Conservation (phyloP, 2,329 filamentous ascomycete species). For the Paecilomyces variotii region DNA sequence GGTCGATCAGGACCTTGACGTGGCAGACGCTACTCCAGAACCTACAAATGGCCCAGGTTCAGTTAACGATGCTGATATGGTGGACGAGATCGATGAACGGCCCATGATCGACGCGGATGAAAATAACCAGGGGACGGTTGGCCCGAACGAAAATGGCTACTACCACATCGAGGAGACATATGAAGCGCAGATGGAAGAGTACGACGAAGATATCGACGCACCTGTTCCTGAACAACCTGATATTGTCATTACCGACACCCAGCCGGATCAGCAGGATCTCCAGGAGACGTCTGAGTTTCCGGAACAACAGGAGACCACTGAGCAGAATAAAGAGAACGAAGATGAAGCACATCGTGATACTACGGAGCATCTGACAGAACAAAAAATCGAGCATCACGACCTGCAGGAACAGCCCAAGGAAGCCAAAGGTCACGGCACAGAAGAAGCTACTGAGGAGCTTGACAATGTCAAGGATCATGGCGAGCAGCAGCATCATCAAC, state of each 20-base stretch:
- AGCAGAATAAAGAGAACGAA: slow-evolving; percentile 3
- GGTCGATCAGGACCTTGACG: slow-evolving; percentile 44
- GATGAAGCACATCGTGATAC: background rate
- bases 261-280: background rate
- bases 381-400: background rate
- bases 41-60: slow-evolving; percentile 20
- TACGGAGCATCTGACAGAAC: background rate
- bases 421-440: slow-evolving; percentile 2
- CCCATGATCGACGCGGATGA: slow-evolving; percentile 31
- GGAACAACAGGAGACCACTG: background rate
- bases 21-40: slow-evolving; percentile 30
- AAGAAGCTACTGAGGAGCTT: background rate
- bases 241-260: background rate
- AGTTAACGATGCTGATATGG: slow-evolving; percentile 39
- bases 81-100: slow-evolving; percentile 35
- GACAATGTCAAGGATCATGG: background rate
- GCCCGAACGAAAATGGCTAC: slow-evolving; percentile 22
- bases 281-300: background rate
- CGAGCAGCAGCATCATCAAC: slow-evolving; percentile 3
- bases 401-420: slow-evolving; percentile 1
- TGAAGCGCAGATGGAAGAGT: slow-evolving; percentile 35
- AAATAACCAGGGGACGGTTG: slow-evolving; percentile 16
- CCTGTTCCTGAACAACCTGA: slow-evolving; percentile 17
- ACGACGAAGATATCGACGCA: slow-evolving; percentile 26
- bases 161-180: slow-evolving; percentile 21